Evolutionary conservation across 78 protist genomes (phyloP).

Genomic region (Acrasis kona): DNA sequence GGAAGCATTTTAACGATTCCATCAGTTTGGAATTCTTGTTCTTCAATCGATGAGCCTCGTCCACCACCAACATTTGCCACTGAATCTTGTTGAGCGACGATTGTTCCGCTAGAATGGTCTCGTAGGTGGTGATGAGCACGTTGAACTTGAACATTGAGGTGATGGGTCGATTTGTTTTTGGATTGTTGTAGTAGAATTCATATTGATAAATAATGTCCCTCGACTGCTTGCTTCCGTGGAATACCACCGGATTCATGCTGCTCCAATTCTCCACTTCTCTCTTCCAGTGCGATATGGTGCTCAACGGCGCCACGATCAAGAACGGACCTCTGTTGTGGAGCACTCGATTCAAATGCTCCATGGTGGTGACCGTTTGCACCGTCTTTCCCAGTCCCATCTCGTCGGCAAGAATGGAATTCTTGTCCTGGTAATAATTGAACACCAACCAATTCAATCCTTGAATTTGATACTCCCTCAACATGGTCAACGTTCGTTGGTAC

Average conservation of each 20-base stretch:
- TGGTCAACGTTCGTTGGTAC: too few species aligned
- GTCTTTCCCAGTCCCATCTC: constrained; percentile 79
- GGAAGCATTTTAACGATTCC: not conserved
- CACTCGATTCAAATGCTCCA: constrained; percentile 45
- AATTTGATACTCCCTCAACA: constrained; percentile 85
- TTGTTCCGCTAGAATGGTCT: constrained; percentile 69
- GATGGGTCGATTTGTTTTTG: constrained; percentile 2
- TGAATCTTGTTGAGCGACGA: constrained; percentile 47
- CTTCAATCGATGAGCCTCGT: constrained; percentile 2
- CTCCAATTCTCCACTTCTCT: constrained; percentile 73
- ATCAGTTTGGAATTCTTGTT: not conserved
- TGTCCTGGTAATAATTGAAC: constrained; percentile 61
- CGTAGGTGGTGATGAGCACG: constrained; percentile 82
- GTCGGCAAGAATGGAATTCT: constrained; percentile 63
- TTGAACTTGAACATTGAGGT: constrained; percentile 55
- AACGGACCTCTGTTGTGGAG: constrained; percentile 65
- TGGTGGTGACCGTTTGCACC: constrained; percentile 44
- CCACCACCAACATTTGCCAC: constrained; percentile 61
- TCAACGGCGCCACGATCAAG: constrained; percentile 85
- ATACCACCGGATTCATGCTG: constrained; percentile 55
- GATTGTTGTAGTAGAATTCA: constrained; percentile 13
- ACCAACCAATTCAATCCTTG: constrained; percentile 91
- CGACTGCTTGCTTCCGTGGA: constrained; percentile 80
- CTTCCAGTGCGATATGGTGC: constrained; percentile 82
- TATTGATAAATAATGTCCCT: constrained; percentile 18